These are phyloP conservation scores for Neofusicoccum umdonicola DNA, from an alignment of 2,329 filamentous ascomycete species.

Conservation along the genomic window DNA sequence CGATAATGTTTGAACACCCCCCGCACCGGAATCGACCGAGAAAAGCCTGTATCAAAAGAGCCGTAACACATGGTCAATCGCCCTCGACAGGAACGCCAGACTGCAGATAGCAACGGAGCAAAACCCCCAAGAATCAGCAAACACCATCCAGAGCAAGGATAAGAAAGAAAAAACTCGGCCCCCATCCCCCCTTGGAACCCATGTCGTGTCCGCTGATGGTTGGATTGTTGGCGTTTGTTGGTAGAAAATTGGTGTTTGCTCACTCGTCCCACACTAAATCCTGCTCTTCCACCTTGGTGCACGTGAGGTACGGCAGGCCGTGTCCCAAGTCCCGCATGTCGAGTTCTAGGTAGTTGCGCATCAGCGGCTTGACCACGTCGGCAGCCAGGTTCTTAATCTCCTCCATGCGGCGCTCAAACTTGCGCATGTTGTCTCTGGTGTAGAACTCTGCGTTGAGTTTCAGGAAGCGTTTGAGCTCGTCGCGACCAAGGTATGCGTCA, in stretches of 20 bases:
- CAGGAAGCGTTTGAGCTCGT: constrained; percentile 87
- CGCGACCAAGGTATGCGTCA: constrained; percentile 70
- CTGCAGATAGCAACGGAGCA: constrained; percentile 1
- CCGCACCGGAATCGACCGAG: background rate
- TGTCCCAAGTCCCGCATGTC: constrained; percentile 53
- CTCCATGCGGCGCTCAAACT: constrained; percentile 83
- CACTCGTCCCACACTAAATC: constrained; percentile 62
- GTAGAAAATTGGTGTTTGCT: constrained; percentile 11
- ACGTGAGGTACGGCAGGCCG: constrained; percentile 61
- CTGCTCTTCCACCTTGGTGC: constrained; percentile 59
- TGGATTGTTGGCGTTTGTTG: background rate
- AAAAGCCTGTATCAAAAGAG: background rate
- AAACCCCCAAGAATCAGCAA: constrained; percentile 4
- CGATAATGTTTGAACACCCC: background rate
- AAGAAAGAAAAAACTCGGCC: background rate
- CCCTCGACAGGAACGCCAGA: constrained; percentile 6
- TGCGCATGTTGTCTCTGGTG: constrained; percentile 76
- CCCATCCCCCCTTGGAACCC: background rate
- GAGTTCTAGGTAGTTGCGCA: constrained; percentile 80
- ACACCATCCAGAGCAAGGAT: background rate
- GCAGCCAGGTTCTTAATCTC: constrained; percentile 83
- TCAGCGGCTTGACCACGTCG: constrained; percentile 79
- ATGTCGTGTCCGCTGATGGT: constrained; percentile 2
- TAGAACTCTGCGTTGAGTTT: constrained; percentile 81
- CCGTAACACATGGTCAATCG: constrained; percentile 8